Conservation (phyloP, 805 yeast species). For the Suhomyces kilbournensis region DNA sequence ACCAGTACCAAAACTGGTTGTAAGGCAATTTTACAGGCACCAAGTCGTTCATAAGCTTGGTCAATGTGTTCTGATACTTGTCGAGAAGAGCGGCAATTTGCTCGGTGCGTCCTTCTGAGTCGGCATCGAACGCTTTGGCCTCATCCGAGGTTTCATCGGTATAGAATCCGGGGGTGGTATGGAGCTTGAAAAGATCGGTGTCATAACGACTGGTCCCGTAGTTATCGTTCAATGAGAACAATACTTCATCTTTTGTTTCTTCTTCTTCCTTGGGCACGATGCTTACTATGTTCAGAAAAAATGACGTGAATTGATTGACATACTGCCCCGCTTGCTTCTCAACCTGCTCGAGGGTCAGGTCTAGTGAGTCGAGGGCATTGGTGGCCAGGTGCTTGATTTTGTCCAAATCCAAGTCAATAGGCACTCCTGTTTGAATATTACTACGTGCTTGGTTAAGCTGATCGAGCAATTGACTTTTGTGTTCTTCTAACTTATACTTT, state of each 20-base stretch:
- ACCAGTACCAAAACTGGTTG: conserved; percentile 70
- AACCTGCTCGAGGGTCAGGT: conserved; percentile 63
- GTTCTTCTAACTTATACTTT: conserved; percentile 27
- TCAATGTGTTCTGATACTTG: conserved; percentile 47
- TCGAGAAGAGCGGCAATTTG: conserved; percentile 48
- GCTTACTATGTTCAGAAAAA: conserved; percentile 42
- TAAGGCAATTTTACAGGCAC: conserved; percentile 66
- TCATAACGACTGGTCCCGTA: conserved; percentile 41
- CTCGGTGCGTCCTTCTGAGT: conserved; percentile 39
- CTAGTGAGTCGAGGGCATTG: conserved; percentile 65
- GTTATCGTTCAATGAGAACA: conserved; percentile 17
- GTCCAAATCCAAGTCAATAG: conserved; percentile 17
- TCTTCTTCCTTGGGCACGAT: conserved; percentile 17
- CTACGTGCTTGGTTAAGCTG: conserved; percentile 29
- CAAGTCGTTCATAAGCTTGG: conserved; percentile 52
- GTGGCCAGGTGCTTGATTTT: conserved; percentile 41
- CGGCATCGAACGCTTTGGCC: conserved; percentile 37
- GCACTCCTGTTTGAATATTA: conserved; percentile 17
- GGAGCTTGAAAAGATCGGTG: conserved; percentile 37
- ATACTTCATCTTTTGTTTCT: conserved; percentile 13
- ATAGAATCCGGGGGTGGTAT: conserved; percentile 27
- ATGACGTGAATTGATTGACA: conserved; percentile 55
- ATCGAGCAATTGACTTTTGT: conserved; percentile 22
- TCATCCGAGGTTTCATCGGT: conserved; percentile 15
- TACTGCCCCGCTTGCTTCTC: conserved; percentile 68